Conservation (phyloP, 2,329 filamentous ascomycete genomes). For the Raffaelea albimanens region DNA sequence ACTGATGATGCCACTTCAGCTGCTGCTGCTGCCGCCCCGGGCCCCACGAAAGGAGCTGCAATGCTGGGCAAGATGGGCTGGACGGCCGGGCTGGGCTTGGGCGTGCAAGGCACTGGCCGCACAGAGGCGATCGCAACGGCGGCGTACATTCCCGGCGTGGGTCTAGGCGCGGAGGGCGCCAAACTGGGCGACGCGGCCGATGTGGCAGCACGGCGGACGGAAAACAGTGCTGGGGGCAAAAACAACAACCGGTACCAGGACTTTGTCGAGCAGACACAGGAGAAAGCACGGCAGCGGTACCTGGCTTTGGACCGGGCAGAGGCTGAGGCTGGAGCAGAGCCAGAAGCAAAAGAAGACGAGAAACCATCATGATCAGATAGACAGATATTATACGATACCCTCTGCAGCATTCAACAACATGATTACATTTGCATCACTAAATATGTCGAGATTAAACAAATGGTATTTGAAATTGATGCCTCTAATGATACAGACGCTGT, state of each 20-base stretch:
- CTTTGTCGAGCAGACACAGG: conserved; percentile 55
- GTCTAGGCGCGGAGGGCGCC: conserved; percentile 59
- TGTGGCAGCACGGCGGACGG: conserved; percentile 53
- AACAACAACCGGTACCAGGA: conserved; percentile 44
- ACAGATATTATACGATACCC: too few relatives aligned
- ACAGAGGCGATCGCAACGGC: conserved; percentile 55
- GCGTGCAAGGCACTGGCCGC: conserved; percentile 51
- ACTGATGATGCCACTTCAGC: conserved; percentile 18
- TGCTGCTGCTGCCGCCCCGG: conserved; percentile 6
- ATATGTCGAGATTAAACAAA: too few relatives aligned
- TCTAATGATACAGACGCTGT: too few relatives aligned
- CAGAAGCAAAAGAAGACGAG: too few relatives aligned
- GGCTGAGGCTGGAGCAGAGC: too few relatives aligned
- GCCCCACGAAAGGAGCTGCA: conserved; percentile 53
- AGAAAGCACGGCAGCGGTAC: conserved; percentile 55
- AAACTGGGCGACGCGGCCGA: conserved; percentile 59
- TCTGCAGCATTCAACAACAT: too few relatives aligned
- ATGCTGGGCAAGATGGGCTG: conserved; percentile 67
- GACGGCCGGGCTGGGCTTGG: conserved; percentile 55
- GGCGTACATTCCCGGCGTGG: conserved; percentile 59
- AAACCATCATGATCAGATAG: too few relatives aligned
- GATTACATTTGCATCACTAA: too few relatives aligned
- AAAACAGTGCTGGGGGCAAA: conserved; percentile 26
- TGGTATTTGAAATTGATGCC: too few relatives aligned
- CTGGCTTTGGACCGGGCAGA: conserved; percentile 5